Conservation (phyloP, 148 eudicot species). For the Fagopyrum homotropicum region DNA sequence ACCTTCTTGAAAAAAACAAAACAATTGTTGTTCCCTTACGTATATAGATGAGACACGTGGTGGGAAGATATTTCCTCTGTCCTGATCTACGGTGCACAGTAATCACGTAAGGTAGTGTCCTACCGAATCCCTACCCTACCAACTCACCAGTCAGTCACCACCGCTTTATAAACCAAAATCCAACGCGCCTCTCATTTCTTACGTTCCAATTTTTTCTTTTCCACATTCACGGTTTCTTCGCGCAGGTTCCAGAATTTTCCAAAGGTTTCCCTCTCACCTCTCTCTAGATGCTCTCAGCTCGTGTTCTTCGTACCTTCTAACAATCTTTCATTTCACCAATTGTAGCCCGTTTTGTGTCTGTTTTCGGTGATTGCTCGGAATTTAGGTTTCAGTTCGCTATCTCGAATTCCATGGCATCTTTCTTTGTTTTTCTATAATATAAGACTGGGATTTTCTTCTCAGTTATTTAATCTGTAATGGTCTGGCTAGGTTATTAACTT, state of each 20-base stretch:
- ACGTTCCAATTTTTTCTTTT: not conserved
- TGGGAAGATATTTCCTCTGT: not conserved
- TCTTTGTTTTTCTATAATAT: not conserved
- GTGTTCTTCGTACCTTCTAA: not conserved
- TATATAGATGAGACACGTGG: not conserved
- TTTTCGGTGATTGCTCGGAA: not conserved
- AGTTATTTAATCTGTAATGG: not conserved
- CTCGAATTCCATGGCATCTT: not conserved
- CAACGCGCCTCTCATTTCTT: not conserved
- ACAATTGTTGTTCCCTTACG: too few relatives aligned
- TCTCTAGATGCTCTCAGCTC: not conserved
- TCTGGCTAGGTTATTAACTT: not conserved
- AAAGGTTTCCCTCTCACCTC: not conserved
- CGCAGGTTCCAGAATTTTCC: slow-evolving; percentile 3
- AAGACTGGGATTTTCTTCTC: not conserved
- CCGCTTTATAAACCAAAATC: not conserved
- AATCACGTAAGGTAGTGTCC: slow-evolving; percentile 2
- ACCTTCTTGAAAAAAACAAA: too few relatives aligned
- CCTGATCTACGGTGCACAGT: slow-evolving; percentile 12
- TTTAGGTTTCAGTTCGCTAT: not conserved
- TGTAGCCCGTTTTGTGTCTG: not conserved
- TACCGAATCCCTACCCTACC: slow-evolving; percentile 8
- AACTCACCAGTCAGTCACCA: not conserved
- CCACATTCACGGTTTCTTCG: not conserved
- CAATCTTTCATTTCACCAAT: not conserved